Base-by-base conservation (phyloP, 495 filamentous ascomycete species). In the Astrothelium subdiscretum region DNA sequence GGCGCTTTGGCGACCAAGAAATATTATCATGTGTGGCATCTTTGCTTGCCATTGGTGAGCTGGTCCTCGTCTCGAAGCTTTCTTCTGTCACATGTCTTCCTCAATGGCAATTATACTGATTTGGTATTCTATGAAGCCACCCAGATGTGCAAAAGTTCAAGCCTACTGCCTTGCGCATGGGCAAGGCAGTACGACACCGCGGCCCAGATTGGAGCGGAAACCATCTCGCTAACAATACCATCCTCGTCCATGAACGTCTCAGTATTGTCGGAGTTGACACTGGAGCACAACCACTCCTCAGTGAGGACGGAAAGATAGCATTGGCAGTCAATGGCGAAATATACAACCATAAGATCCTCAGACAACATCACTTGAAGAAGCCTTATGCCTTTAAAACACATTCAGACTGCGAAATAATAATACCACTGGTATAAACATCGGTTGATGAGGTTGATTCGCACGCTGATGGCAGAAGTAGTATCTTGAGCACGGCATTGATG, bases 181-280 rank as follows among this genome's bases (percentile, higher is more conserved):
- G 90, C 65, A 97, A 97, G 83, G 87, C 90, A 90, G 85, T 95
- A 69, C 90, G 94, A 68, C 94, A 98, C 75, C 87, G 94, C 75
- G 95, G 94, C 69, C 94, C 95, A 67, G 94, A 98, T 81, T 97
- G 94, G 94, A 97, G 92, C 75, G 94, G 94, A 73, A 97, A 89
- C 78, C 84, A 89, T 70, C 85, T 89, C 66, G 86, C 80, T 66
- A 89, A 96, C 71, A 87, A 88, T 74, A 97, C 94, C 67, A 95
- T 98, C 76, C 86, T 98, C 66, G 91, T 90, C 63, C 94, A 98
- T 81, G 94, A 98, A 75, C 87, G 94, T 77, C 78, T 98, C 77
- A 91, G 89, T 73, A 97, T 98, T 74, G 94, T 98, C 72, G 94
- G 94, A 74, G 90, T 98, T 74, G 94, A 96, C 76, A 89, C 85